These are phyloP conservation scores for Pseudonitzschia multiseries DNA, from an alignment of 108 stramenopile species.

Conservation along the genomic window DNA sequence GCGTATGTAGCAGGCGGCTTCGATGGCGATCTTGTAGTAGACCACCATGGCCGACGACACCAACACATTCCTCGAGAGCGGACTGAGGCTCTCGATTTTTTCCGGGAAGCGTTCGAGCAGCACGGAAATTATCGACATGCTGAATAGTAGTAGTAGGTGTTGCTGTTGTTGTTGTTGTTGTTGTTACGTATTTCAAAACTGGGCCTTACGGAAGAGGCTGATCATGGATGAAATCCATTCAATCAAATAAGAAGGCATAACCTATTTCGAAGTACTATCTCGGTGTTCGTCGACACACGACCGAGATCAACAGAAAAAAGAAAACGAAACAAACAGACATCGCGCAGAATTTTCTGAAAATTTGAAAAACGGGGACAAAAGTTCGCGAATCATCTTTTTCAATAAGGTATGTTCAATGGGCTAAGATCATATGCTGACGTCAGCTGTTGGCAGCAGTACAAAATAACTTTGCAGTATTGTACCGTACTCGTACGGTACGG, in stretches of 20 bases:
- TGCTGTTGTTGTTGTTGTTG: constrained; percentile 12
- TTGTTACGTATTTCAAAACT: background rate
- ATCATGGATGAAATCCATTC: no score
- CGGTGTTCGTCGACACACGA: no score
- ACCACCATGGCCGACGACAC: constrained; percentile 25
- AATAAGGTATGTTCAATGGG: background rate
- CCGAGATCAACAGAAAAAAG: no score
- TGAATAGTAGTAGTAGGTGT: background rate
- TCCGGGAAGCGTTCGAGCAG: background rate
- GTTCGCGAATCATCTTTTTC: no score
- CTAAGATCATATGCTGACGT: background rate
- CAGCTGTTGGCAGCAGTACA: background rate
- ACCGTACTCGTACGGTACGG: no score
- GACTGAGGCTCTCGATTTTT: constrained; percentile 7
- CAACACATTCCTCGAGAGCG: constrained; percentile 15
- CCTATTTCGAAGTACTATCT: no score
- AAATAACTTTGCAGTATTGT: no score
- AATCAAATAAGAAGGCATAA: no score
- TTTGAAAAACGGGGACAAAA: no score
- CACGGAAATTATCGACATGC: background rate
- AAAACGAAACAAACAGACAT: no score
- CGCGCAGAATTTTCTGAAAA: no score
- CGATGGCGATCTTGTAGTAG: constrained; percentile 29
- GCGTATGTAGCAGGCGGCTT: constrained; percentile 22
- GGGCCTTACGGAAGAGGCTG: background rate